Evolutionary conservation across 176 grass and related monocot genomes (phyloP).

Genomic region (Musa schizocarpa): DNA sequence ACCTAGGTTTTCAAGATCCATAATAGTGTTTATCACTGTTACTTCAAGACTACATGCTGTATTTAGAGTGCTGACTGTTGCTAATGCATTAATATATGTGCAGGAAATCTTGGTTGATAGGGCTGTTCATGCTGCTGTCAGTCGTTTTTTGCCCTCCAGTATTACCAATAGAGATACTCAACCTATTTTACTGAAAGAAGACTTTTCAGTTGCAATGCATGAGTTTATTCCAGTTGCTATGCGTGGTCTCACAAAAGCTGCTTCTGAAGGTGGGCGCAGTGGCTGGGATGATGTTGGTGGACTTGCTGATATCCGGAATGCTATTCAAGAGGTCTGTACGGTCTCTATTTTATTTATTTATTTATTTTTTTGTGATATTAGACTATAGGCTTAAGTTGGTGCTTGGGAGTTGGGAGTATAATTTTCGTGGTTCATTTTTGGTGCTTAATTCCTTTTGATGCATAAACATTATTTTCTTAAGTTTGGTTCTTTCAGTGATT

Average conservation of each 20-base stretch:
- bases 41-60: not conserved
- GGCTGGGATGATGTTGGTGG: constrained; percentile 94
- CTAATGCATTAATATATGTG: not conserved
- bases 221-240: constrained; percentile 86
- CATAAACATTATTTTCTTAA: not conserved
- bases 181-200: constrained; percentile 49
- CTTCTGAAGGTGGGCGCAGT: constrained; percentile 53
- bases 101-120: constrained; percentile 95
- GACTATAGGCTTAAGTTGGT: not conserved
- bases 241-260: constrained; percentile 82
- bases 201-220: constrained; percentile 80
- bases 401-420: not conserved
- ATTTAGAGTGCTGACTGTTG: not conserved
- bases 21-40: not conserved
- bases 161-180: constrained; percentile 24
- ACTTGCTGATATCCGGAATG: constrained; percentile 58
- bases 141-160: constrained; percentile 50
- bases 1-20: not conserved
- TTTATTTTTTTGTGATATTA: not conserved
- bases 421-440: not conserved
- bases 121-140: constrained; percentile 68
- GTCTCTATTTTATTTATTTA: not conserved
- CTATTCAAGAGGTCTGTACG: constrained; percentile 75
- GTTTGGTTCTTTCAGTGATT: not conserved
- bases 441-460: not conserved